Conservation (phyloP, 306 rosid genomes). For the Cicer bijugum region DNA sequence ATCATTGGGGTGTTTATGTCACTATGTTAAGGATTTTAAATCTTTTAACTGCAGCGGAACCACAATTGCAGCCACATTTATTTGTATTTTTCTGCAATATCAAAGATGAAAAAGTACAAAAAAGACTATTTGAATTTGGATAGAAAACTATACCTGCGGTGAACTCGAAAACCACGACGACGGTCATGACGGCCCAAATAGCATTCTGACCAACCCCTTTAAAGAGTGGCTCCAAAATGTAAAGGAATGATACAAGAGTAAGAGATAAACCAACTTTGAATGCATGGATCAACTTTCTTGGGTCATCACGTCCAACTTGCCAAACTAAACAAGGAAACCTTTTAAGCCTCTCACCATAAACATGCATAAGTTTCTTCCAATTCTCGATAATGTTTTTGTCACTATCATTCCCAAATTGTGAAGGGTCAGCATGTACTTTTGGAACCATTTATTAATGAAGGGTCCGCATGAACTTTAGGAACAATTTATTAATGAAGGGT, state of each 20-base stretch:
- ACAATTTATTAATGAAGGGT: conserved; percentile 40
- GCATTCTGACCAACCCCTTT: conserved; percentile 70
- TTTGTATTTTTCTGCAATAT: background rate
- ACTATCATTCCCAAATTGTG: conserved; percentile 7
- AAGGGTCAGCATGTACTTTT: conserved; percentile 56
- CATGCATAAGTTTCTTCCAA: conserved; percentile 43
- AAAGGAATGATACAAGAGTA: conserved; percentile 75
- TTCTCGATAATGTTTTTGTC: conserved; percentile 15
- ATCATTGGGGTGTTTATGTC: background rate
- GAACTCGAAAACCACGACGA: conserved; percentile 89
- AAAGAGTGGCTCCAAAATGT: conserved; percentile 72
- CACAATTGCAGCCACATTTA: background rate
- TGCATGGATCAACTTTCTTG: conserved; percentile 78
- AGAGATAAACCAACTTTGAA: conserved; percentile 82
- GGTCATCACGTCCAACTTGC: conserved; percentile 81
- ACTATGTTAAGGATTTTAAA: background rate
- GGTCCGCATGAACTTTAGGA: conserved; percentile 58
- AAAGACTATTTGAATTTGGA: background rate
- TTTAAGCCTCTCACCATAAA: conserved; percentile 47
- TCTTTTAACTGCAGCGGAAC: background rate
- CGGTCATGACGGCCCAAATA: conserved; percentile 94
- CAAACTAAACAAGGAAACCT: conserved; percentile 49
- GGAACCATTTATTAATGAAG: conserved; percentile 48
- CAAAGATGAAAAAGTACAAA: background rate
- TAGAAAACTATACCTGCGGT: conserved; percentile 65